phyloP scores from a whole-genome alignment of 2,329 filamentous ascomycete species.

The Penicillium italicum region DNA sequence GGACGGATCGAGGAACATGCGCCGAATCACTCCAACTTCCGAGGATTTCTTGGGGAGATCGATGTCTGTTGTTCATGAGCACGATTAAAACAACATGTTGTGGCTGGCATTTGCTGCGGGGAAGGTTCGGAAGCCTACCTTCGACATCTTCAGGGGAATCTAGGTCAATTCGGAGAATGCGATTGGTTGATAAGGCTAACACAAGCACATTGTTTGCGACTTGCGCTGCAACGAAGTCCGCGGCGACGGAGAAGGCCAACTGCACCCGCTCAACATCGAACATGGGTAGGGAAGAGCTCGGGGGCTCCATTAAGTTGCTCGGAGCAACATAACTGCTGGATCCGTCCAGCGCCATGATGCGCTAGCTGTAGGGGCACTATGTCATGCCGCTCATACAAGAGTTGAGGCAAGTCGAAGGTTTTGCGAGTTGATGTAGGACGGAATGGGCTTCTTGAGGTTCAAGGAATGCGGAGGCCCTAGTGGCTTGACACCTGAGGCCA shows the following conservation, averaged over 20 bases:
- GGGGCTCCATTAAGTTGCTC: constrained; percentile 57
- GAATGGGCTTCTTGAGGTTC: constrained; percentile 22
- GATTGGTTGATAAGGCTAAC: constrained; percentile 83
- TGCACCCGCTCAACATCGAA: constrained; percentile 92
- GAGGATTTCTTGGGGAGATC: constrained; percentile 91
- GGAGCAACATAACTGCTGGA: constrained; percentile 70
- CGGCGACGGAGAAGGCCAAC: constrained; percentile 89
- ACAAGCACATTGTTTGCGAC: constrained; percentile 97
- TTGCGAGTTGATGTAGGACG: constrained; percentile 10
- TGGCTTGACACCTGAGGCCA: constrained; percentile 10
- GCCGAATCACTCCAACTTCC: constrained; percentile 86
- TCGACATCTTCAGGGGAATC: constrained; percentile 95
- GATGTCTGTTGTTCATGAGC: constrained; percentile 64
- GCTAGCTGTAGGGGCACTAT: constrained; percentile 28
- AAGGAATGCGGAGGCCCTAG: constrained; percentile 14
- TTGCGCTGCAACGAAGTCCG: constrained; percentile 93
- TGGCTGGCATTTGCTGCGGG: constrained; percentile 12
- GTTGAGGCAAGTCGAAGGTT: constrained; percentile 13
- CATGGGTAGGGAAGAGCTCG: constrained; percentile 69
- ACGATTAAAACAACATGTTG: constrained; percentile 15
- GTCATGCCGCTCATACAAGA: constrained; percentile 27
- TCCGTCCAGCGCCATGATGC: constrained; percentile 66
- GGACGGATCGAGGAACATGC: constrained; percentile 96
- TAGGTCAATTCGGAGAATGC: constrained; percentile 89
- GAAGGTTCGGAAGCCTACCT: constrained; percentile 49